Base-by-base conservation (phyloP, 768 basidiomycete genomes). In the Nidula microcarpa region DNA sequence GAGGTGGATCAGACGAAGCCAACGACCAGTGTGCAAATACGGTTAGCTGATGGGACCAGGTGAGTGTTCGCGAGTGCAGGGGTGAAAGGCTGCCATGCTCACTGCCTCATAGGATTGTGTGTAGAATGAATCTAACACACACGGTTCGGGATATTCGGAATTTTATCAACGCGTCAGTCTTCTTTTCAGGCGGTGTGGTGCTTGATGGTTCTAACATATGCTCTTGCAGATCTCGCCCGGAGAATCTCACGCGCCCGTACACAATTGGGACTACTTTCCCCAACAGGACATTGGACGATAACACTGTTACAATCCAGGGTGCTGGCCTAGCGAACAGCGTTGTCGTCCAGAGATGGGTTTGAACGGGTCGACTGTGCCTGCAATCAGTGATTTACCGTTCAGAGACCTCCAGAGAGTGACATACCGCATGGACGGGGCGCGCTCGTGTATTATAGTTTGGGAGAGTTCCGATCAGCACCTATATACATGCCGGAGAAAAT, bases 251-350 rank as follows among this genome's bases (percentile, higher is more conserved):
- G 8, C 76, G 86, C 1, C 62, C 78, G 0, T 97, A 94, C 66
- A 86, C 82, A 6, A 87, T 97, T 49, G 84, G 85, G 51, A 95
- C 92, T 14, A 91, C 94, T 5, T 97, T 97, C 78, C 95, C 94
- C 2, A 89, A 82, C 64, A 80, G 82, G 39, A 80, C 76, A 6
- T 73, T 97, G 8, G 84, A 85, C 5, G 80, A 94, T 60, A 71
- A 84, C 43, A 59, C 55, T 23, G 73, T 76, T 60, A 93, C 92
- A 2, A 81, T 97, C 53, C 75, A 87, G 60, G 77, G 73, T 11
- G 91, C 91, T 1, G 82, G 85, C 0, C 67, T 96, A 60, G 75
- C 78, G 30, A 94, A 93, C 60, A 89, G 87, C 51, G 93, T 97
- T n/a, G 76, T 97, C 4, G 86, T 94, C 11, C 92, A 95, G 69